Evolutionary conservation across 2,329 filamentous ascomycete species (phyloP), one percentile per base, ranked within the genome.

Genomic region (Paradendryphiella salina): DNA sequence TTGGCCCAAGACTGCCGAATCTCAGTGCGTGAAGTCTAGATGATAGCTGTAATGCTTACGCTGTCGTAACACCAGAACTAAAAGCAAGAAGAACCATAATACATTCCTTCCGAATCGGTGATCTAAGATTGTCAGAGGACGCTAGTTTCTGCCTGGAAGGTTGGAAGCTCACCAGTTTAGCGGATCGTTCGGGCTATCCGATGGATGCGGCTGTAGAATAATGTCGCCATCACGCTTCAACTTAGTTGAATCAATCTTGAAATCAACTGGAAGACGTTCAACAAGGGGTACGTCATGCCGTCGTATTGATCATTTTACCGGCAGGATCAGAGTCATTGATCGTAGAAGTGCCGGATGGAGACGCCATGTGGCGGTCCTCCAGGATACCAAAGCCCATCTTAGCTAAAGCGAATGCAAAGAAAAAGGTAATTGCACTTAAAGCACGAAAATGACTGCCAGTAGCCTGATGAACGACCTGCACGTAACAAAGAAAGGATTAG

Each of bases 191-290:
- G 90, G 90, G 70, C 93, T 90, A 72, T 96, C 88, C 51, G 87
- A 93, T 2, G 93, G 93, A 66, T 96, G 93, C 3, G 93, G 93
- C 11, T 94, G 87, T 28, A 96, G 82, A 59, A 96, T 90, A 62
- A 93, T 87, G 10, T 81, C 76, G 18, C 88, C 87, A 46, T 71
- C 66, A 38, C 72, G 72, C 63, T 76, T 76, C 40, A 76, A 52
- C 9, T 65, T 38, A 8, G 46, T 62, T 1, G 46, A 50, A 28
- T 67, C 63, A 7, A 54, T 38, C n/a, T 41, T 43, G 17, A 44
- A n/a, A 11, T 66, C 56, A 14, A 57, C 61, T 62, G 17, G 11
- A 11, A 32, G 21, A 18, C 20, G 11, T 35, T 14, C 28, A 26
- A 35, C 7, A 26, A 4, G 2, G 11, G 13, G 15, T n/a, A 20